Conservation (phyloP, 2,329 filamentous ascomycete species). For the Bipolaris oryzae region DNA sequence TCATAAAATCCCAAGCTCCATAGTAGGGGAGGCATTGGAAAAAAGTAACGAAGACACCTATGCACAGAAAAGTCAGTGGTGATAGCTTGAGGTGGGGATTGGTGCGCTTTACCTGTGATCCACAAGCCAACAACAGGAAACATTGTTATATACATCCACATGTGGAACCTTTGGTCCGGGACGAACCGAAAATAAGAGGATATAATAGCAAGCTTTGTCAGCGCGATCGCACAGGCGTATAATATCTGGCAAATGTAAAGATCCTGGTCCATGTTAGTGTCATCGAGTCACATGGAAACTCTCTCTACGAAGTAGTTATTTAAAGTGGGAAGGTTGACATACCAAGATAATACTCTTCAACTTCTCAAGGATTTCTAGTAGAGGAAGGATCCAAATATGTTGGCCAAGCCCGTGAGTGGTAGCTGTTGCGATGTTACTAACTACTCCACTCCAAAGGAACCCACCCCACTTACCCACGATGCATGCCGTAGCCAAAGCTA, state of each 20-base stretch:
- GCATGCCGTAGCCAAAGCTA: conserved; percentile 30
- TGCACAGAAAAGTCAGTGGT: not conserved
- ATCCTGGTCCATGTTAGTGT: conserved; percentile 24
- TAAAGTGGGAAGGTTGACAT: conserved; percentile 3
- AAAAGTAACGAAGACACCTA: conserved; percentile 35
- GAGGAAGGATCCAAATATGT: conserved; percentile 31
- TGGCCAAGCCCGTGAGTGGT: conserved; percentile 30
- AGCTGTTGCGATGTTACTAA: conserved; percentile 17
- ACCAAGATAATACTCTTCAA: conserved; percentile 30
- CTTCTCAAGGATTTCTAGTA: conserved; percentile 15
- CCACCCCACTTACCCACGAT: conserved; percentile 27
- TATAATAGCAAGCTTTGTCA: conserved; percentile 39
- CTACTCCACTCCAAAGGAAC: not conserved
- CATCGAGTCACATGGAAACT: not conserved
- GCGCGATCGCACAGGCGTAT: conserved; percentile 35
- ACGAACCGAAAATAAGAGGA: conserved; percentile 37
- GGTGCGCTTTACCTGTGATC: conserved; percentile 23
- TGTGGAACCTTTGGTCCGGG: conserved; percentile 25
- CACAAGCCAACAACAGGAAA: conserved; percentile 25
- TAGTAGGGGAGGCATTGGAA: conserved; percentile 35
- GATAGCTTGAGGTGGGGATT: not conserved
- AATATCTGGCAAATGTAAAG: conserved; percentile 35
- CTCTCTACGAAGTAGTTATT: not conserved
- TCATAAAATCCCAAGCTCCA: conserved; percentile 33
- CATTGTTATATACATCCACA: conserved; percentile 25